Base-by-base conservation (phyloP, 2,329 filamentous ascomycete genomes). In the Alternaria ethzedia region DNA sequence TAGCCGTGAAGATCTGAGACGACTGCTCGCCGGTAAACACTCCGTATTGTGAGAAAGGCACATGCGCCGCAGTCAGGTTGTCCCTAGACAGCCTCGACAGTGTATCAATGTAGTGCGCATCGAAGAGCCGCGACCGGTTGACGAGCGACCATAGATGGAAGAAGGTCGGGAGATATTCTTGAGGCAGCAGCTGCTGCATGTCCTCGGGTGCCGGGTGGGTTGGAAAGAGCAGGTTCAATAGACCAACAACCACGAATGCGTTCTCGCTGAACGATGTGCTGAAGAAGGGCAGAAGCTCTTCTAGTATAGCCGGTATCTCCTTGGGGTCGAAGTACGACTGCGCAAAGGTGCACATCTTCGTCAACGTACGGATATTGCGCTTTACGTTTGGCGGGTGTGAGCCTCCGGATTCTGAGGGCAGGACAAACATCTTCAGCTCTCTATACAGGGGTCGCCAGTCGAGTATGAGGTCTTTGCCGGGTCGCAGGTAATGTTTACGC, bases 61-160 rank as follows among this genome's bases (percentile, higher is more conserved):
- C 87, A 74, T 97, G 88, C 50, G 86, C 80, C 67, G 91, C 91
- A 26, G 88, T 84, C 60, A 99, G 82, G 62, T 92, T 92, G 78
- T 99, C 96, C 68, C 95, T 86, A 2, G 95, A 91, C 75, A 97
- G 84, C 56, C 96, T 87, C 12, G 96, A 98, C 66, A 97, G 88
- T 30, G 97, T 87, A 80, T 99, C 96, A 67, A 98, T 87, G 74
- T 97, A 94, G 66, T 91, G 91, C 61, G 92, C 88, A 79, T 99
- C 96, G 65, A 96, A 91, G 4, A 89, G 86, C 79, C 93, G 96
- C 1, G 95, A 98, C 55, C 96, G 87, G 71, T 93, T 96, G 69
- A 98, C 89, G 45, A 98, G 85, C 2, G 94, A 96, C 96, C 96
- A 99, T 2, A 98, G 82, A 79, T 99, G 96, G 84, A 99, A 99